Evolutionary conservation across 2,329 filamentous ascomycete species (phyloP).

Genomic region (Arthrocladium fulminans): DNA sequence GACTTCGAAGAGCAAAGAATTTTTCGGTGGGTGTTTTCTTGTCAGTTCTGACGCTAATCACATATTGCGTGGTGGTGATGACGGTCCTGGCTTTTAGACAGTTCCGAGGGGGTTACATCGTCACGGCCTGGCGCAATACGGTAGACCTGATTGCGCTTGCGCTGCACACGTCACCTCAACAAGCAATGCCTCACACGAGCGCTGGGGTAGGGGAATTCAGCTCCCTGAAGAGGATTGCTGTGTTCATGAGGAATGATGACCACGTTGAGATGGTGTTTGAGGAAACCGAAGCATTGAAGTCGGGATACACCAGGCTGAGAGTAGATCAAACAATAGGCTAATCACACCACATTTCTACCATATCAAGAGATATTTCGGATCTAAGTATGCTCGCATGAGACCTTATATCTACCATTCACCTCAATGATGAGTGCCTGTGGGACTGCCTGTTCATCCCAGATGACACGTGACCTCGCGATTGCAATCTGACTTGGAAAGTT

Average conservation of each 20-base stretch:
- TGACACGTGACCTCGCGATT: not conserved
- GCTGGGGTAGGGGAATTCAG: not conserved
- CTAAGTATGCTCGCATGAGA: no score
- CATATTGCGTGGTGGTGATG: not conserved
- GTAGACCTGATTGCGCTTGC: not conserved
- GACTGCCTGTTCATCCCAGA: no score
- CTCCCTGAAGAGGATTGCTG: not conserved
- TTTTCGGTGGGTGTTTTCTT: not conserved
- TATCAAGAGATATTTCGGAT: no score
- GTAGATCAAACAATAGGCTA: no score
- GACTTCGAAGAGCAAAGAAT: not conserved
- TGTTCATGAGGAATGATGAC: not conserved
- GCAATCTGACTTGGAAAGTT: not conserved
- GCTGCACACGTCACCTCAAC: not conserved
- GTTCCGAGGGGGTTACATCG: not conserved
- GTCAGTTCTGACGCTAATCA: not conserved
- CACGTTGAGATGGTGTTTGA: not conserved
- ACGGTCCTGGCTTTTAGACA: not conserved
- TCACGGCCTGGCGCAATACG: not conserved
- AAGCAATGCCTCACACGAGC: not conserved
- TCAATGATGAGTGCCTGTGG: no score
- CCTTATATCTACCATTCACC: no score
- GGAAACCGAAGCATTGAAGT: no score
- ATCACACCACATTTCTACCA: no score
- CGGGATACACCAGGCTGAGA: no score